Base-by-base conservation (phyloP, 2,329 filamentous ascomycete genomes). In the Fonsecaea multimorphosa region DNA sequence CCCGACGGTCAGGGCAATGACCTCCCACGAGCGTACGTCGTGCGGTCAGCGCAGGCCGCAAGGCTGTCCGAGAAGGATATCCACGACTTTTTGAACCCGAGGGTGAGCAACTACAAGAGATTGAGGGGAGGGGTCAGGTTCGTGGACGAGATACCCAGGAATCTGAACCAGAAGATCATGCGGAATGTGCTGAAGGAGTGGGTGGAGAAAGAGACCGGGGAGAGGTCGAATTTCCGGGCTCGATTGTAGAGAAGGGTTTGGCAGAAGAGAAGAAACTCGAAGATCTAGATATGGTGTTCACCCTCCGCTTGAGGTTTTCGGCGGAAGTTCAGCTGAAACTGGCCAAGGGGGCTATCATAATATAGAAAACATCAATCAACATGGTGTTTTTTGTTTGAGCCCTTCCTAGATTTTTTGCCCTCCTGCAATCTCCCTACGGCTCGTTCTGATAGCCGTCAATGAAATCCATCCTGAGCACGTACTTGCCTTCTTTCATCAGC, bases 121-220 rank as follows among this genome's bases (percentile, higher is more conserved):
- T 68, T 84, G 0, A 79, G 81, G 8, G 80, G 80, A 2, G 81
- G 81, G 0, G 77, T 84, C 4, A 71, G 79, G 27, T 84, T 84
- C 55, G 78, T 84, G 7, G 77, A 82, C 31, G 75, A 79, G 34
- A 81, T 84, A 32, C 82, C 82, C 1, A 78, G 81, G 58, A 82
- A 80, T 3, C 74, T 81, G 1, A 83, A 81, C 66, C 82, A 82
- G 12, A 84, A 84, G 74, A 82, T 84, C 63, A 77, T 80, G 68
- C 73, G 79, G 16, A 63, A 67, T 34, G 54, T 72, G 32, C 52
- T 72, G 44, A 64, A 61, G 31, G 61, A 67, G 40, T 69, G 67
- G 67, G 60, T 57, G 5, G 60, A 68, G 32, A 56, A 46, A 27
- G 66, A 65, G 12, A 16, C 3, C 6, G 24, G 29, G 14, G 31